phyloP scores from a whole-genome alignment of 1,284 basidiomycete genomes.

The Tilletia setariae region DNA sequence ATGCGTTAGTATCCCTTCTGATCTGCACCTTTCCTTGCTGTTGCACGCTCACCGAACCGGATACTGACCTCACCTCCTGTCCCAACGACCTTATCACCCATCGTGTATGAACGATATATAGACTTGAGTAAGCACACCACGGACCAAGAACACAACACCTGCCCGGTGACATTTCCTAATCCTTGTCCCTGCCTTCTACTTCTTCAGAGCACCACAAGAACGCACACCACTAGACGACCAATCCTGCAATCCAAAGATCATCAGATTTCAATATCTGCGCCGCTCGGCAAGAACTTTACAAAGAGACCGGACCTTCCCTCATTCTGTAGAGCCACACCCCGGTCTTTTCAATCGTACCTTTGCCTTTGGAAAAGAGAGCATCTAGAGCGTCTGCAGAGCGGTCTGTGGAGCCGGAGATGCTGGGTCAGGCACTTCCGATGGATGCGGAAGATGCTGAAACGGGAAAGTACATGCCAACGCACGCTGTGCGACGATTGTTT shows the following conservation, averaged over 20 bases:
- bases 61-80: neutral
- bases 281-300: neutral
- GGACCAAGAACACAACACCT: neutral
- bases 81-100: neutral
- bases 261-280: too few relatives aligned
- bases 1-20: conserved; percentile 11
- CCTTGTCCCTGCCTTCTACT: neutral
- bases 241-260: too few relatives aligned
- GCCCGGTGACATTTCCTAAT: neutral
- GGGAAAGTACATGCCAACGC: too few relatives aligned
- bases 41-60: neutral
- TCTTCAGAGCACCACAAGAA: conserved; percentile 38
- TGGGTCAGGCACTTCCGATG: too few relatives aligned
- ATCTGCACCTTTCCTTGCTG: neutral
- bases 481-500: too few relatives aligned
- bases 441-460: too few relatives aligned
- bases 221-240: conserved; percentile 28
- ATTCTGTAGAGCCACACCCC: conserved; percentile 15
- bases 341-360: neutral
- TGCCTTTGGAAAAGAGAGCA: neutral
- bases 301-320: conserved; percentile 18
- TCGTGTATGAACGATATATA: conserved; percentile 15
- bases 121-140: conserved; percentile 35
- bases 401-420: too few relatives aligned
- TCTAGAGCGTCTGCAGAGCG: too few relatives aligned